Percentiles rank a stretch among this genome's conserved stretches.
phyloP scores from a whole-genome alignment of 257 asterid species.

The Cynanchum wilfordii region DNA sequence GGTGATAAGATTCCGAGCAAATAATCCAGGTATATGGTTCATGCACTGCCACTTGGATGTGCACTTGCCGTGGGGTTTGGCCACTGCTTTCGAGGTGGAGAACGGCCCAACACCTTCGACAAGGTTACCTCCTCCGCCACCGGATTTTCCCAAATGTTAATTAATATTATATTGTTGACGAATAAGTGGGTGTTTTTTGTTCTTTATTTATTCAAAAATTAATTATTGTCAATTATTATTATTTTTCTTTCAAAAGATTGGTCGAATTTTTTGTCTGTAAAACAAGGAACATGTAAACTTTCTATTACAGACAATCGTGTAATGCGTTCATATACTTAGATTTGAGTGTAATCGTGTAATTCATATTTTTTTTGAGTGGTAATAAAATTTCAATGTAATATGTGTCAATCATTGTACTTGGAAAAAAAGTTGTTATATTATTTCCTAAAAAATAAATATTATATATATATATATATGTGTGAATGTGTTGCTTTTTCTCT shows the following conservation, averaged over 20 bases:
- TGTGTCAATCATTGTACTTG: neutral
- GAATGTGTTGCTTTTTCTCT: too few species aligned
- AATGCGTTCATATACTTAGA: neutral
- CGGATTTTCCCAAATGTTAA: slow-evolving; percentile 58
- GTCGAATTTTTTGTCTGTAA: neutral
- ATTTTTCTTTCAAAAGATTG: neutral
- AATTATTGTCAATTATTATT: neutral
- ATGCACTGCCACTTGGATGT: slow-evolving; percentile 78
- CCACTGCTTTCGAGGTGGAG: slow-evolving; percentile 54
- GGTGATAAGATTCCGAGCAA: slow-evolving; percentile 24
- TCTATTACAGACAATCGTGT: neutral
- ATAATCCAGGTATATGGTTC: slow-evolving; percentile 48
- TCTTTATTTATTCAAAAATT: neutral
- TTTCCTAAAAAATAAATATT: neutral
- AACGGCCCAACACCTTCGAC: slow-evolving; percentile 60
- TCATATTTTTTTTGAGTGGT: neutral
- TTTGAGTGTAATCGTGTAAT: neutral
- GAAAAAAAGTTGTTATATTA: too few species aligned
- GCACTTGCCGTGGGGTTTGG: slow-evolving; percentile 75
- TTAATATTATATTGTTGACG: neutral
- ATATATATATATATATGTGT: too few species aligned
- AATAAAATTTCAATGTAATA: neutral
- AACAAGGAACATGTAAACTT: neutral
- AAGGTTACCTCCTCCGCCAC: slow-evolving; percentile 66
- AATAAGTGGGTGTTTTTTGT: too few species aligned